phyloP scores from a whole-genome alignment of 257 asterid genomes.

The Knoxia roxburghii region DNA sequence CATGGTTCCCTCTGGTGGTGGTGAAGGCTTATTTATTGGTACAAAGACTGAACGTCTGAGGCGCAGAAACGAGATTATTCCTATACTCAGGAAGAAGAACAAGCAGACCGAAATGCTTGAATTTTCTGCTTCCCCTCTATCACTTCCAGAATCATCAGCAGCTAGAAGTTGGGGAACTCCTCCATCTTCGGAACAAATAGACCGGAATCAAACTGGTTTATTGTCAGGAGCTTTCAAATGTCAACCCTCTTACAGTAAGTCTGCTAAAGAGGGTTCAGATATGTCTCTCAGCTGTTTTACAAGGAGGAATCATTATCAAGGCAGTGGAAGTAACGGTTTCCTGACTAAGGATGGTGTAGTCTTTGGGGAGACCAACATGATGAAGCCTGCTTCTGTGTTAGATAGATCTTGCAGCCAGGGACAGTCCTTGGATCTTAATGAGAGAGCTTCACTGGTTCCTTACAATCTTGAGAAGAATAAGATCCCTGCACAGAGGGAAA shows the following conservation, averaged over 20 bases:
- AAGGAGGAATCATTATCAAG: slow-evolving; percentile 24
- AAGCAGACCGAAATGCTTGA: slow-evolving; percentile 22
- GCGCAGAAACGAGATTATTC: slow-evolving; percentile 28
- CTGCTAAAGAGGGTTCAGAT: slow-evolving; percentile 38
- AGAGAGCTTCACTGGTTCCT: slow-evolving; percentile 15
- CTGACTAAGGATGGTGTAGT: neutral
- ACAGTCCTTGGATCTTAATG: slow-evolving; percentile 23
- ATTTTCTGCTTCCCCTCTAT: neutral
- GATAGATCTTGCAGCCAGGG: slow-evolving; percentile 14
- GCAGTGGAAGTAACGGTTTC: slow-evolving; percentile 8
- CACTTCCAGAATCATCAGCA: slow-evolving; percentile 2
- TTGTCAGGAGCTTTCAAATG: neutral
- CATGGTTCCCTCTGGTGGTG: slow-evolving; percentile 24
- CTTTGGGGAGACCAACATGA: neutral
- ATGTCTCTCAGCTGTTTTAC: slow-evolving; percentile 50
- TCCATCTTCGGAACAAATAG: slow-evolving; percentile 3
- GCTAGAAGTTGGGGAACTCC: neutral
- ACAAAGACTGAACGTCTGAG: slow-evolving; percentile 22
- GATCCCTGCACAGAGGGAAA: slow-evolving; percentile 11
- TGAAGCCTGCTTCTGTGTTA: neutral
- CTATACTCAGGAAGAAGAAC: slow-evolving; percentile 22
- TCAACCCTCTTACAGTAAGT: slow-evolving; percentile 10
- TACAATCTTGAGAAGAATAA: slow-evolving; percentile 2
- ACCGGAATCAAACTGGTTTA: slow-evolving; percentile 4
- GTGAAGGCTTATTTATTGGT: slow-evolving; percentile 14